Evolutionary conservation across 148 eudicot species (phyloP).

Genomic region (Rhododendron simsii): DNA sequence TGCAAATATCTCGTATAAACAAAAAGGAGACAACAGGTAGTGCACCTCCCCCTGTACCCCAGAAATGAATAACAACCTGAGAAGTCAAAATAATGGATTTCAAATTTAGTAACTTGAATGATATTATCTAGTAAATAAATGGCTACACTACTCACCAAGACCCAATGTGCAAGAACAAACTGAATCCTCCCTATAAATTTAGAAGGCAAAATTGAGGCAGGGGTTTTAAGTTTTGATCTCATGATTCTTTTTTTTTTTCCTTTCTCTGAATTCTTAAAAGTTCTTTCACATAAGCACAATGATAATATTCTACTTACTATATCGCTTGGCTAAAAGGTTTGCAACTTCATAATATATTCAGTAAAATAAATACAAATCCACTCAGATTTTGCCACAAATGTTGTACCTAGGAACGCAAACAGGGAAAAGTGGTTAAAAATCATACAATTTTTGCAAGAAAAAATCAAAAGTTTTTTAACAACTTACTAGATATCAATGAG

Average conservation of each 20-base stretch:
- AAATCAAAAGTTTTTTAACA: no score
- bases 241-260: neutral
- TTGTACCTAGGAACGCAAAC: no score
- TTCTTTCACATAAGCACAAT: neutral
- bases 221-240: neutral
- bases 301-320: neutral
- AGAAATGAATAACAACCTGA: constrained; percentile 89
- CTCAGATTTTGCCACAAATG: no score
- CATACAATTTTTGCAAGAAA: no score
- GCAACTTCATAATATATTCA: neutral
- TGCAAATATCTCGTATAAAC: constrained; percentile 74
- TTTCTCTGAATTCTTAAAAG: neutral
- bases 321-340: neutral
- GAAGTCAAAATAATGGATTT: constrained; percentile 16
- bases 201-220: neutral
- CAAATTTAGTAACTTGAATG: neutral
- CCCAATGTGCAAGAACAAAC: neutral
- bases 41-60: constrained; percentile 93
- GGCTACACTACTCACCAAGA: neutral
- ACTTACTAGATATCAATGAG: no score
- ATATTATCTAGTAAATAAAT: neutral
- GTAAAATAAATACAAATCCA: no score
- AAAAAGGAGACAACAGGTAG: constrained; percentile 74
- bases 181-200: neutral
- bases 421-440: no score